These are phyloP conservation scores for Epichloe sylvatica DNA, from an alignment of 2,329 filamentous ascomycete species.

Conservation along the genomic window DNA sequence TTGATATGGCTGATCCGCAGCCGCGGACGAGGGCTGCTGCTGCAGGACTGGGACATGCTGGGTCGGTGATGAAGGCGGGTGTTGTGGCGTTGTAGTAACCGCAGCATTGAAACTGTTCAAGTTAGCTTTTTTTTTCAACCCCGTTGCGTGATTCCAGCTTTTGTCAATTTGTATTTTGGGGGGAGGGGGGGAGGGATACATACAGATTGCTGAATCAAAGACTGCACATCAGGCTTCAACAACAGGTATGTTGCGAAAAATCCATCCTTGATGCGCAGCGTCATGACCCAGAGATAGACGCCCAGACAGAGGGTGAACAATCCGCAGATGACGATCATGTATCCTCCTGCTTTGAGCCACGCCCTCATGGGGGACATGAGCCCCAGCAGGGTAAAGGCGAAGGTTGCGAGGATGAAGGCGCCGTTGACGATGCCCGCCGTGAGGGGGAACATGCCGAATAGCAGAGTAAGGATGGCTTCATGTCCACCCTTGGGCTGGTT, in stretches of 20 bases:
- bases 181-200: conserved; percentile 11
- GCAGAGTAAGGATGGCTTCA: conserved; percentile 35
- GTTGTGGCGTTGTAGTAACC: conserved; percentile 62
- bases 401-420: conserved; percentile 56
- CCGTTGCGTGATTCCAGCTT: not conserved
- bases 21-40: conserved; percentile 56
- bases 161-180: not conserved
- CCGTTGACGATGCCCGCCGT: conserved; percentile 60
- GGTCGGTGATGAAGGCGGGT: conserved; percentile 57
- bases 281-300: conserved; percentile 58
- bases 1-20: conserved; percentile 53
- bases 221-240: conserved; percentile 44
- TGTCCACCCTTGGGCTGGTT: conserved; percentile 29
- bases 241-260: conserved; percentile 47
- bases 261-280: conserved; percentile 50
- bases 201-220: conserved; percentile 57
- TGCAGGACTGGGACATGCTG: conserved; percentile 53
- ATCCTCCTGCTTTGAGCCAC: conserved; percentile 58
- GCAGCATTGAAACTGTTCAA: conserved; percentile 58
- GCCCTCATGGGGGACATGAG: conserved; percentile 51
- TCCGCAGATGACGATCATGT: conserved; percentile 46
- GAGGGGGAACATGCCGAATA: conserved; percentile 41
- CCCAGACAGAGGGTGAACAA: conserved; percentile 54
- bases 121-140: not conserved
- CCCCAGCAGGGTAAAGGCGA: conserved; percentile 56